Conservation (phyloP, 2,329 filamentous ascomycete genomes). For the Lachnellula hyalina region DNA sequence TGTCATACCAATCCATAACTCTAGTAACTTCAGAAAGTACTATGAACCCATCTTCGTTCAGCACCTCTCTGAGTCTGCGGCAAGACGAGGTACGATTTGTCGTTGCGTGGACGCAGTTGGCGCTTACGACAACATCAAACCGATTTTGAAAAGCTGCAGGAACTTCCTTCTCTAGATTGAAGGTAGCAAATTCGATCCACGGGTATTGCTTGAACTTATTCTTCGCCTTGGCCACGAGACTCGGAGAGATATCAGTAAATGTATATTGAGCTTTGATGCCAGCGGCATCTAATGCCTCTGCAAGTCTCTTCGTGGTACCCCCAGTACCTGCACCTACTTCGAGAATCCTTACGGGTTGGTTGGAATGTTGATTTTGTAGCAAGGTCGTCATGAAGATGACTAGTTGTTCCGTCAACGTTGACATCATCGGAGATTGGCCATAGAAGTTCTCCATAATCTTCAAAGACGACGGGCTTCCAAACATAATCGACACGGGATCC, state of each 20-base stretch:
- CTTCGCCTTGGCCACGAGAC: conserved; percentile 23
- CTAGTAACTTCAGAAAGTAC: conserved; percentile 17
- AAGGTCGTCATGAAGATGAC: conserved; percentile 5
- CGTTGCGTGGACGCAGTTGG: conserved; percentile 21
- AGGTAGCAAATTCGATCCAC: conserved; percentile 12
- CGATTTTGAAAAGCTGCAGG: conserved; percentile 2
- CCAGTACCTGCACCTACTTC: conserved; percentile 42
- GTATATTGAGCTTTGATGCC: conserved; percentile 34
- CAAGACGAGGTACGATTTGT: conserved; percentile 1
- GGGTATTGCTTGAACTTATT: conserved; percentile 18
- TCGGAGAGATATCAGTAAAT: conserved; percentile 38
- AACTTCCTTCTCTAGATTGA: conserved; percentile 14
- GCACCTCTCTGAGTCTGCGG: conserved; percentile 7
- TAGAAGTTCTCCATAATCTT: conserved; percentile 25
- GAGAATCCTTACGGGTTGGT: conserved; percentile 32
- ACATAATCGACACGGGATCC: conserved; percentile 22
- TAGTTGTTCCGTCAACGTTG: conserved; percentile 5
- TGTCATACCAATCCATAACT: conserved; percentile 18
- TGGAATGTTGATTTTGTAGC: not conserved
- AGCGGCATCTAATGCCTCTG: conserved; percentile 21
- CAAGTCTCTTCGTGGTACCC: conserved; percentile 34
- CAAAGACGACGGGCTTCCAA: conserved; percentile 17
- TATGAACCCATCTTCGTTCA: conserved; percentile 12
- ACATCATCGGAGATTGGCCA: conserved; percentile 19
- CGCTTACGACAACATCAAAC: conserved; percentile 15